A percentile compares a stretch with the other conserved stretches of the same genome.
Conservation (phyloP, 2,329 filamentous ascomycete species). For the Hirsutella thompsonii region DNA sequence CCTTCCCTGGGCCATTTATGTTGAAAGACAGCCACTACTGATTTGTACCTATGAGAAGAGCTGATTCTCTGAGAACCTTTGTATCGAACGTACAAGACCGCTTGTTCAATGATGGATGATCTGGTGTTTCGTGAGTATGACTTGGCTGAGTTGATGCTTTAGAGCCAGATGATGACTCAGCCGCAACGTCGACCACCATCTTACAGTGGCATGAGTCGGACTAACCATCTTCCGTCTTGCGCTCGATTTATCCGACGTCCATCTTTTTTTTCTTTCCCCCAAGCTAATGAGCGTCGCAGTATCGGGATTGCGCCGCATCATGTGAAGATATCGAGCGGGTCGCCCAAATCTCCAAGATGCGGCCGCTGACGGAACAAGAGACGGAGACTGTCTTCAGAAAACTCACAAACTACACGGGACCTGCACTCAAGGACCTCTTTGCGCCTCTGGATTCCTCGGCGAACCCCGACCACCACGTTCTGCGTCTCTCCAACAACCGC, state of each 20-base stretch:
- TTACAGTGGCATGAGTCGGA: too few species aligned
- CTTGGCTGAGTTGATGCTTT: too few species aligned
- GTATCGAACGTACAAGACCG: too few species aligned
- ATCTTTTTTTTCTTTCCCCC: neutral
- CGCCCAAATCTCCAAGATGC: conserved; percentile 38
- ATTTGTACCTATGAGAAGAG: too few species aligned
- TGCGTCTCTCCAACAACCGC: conserved; percentile 68
- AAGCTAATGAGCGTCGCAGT: neutral
- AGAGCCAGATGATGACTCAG: too few species aligned
- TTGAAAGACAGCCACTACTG: too few species aligned
- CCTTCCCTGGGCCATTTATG: too few species aligned
- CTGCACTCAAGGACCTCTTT: conserved; percentile 74
- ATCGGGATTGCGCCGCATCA: neutral
- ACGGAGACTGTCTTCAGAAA: conserved; percentile 79
- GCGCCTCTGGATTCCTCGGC: conserved; percentile 55
- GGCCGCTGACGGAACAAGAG: conserved; percentile 67
- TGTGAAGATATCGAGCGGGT: neutral
- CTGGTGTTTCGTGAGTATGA: too few species aligned
- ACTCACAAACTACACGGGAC: conserved; percentile 85
- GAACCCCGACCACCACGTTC: conserved; percentile 68
- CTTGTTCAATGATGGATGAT: too few species aligned
- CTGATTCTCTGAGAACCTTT: too few species aligned
- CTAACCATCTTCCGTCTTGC: neutral
- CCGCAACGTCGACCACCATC: too few species aligned
- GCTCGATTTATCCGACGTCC: neutral